These are phyloP conservation scores for Fusarium sp. DNA, from an alignment of 2,329 filamentous ascomycete genomes.

Conservation along the genomic window DNA sequence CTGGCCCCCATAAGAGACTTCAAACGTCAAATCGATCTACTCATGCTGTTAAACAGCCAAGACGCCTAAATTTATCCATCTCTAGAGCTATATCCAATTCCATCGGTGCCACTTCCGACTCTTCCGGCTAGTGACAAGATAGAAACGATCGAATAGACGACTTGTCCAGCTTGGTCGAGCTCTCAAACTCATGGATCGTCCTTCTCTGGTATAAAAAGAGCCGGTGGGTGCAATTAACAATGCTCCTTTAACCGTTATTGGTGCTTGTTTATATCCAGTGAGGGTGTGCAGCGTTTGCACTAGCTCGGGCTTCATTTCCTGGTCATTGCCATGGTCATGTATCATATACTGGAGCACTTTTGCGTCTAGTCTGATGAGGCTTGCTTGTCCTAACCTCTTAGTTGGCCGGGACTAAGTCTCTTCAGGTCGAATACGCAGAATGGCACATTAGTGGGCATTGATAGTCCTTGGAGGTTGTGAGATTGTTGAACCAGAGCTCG, in stretches of 20 bases:
- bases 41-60: neutral
- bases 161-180: neutral
- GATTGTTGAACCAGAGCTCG: neutral
- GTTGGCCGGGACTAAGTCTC: neutral
- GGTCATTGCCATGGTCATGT: neutral
- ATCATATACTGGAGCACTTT: neutral
- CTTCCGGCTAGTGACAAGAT: slow-evolving; percentile 8
- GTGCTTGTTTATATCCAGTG: neutral
- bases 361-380: neutral
- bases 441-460: neutral
- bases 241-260: slow-evolving; percentile 1
- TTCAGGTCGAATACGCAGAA: neutral
- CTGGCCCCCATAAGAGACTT: neutral
- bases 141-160: neutral
- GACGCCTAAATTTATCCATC: neutral
- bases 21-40: neutral
- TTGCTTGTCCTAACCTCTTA: neutral
- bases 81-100: slow-evolving; percentile 11
- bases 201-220: neutral
- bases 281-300: slow-evolving; percentile 10
- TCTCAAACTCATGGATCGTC: neutral
- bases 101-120: slow-evolving; percentile 13
- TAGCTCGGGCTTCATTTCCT: neutral
- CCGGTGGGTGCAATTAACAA: neutral
- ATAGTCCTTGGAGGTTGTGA: neutral